Base-by-base conservation (phyloP, 2,329 filamentous ascomycete genomes). In the Hortaea werneckii region DNA sequence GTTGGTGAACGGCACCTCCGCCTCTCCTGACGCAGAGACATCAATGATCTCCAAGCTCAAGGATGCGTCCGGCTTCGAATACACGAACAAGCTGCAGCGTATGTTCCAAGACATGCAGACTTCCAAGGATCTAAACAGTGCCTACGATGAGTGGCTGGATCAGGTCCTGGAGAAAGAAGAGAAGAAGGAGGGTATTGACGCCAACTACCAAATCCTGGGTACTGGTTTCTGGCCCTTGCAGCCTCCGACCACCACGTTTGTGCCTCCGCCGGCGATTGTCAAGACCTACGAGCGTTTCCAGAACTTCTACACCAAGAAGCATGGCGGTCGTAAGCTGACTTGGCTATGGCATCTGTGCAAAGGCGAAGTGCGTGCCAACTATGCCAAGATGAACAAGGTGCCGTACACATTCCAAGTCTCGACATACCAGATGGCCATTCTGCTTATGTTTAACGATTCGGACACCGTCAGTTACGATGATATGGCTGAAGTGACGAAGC, bases 61-160 rank as follows among this genome's bases (percentile, higher is more conserved):
- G 73, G 92, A 98, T 63, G 90, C 92, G 0, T 96, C 92, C 62
- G 92, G 92, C 59, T 98, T 95, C 57, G 92, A 98, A 66, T 98
- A 98, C 69, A 98, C 92, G 56, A 98, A 96, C 75, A 96, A 96
- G 72, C 78, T 98, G 40, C 90, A 96, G 71, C 87, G 94, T 62
- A 98, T 98, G 92, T 98, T 96, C 78, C 90, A 96, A 66, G 92
- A 98, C 63, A 95, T 98, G 74, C 92, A 98, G 66, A 95, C 95
- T 42, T 96, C 90, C 53, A 95, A 95, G 69, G 92, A 98, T 68
- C 77, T 98, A 40, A 98, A 98, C 67, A 78, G 79, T 41, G 82
- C 83, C 29, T 98, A 94, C 73, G 84, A 86, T 59, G 86, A 88
- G 32, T 85, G 78, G 65, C 82, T 89, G 58, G 71, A 77, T 8